Evolutionary conservation across 2,329 filamentous ascomycete species (phyloP), one percentile per base, ranked within the genome.

Genomic region (Aspergillus quadricinctus): DNA sequence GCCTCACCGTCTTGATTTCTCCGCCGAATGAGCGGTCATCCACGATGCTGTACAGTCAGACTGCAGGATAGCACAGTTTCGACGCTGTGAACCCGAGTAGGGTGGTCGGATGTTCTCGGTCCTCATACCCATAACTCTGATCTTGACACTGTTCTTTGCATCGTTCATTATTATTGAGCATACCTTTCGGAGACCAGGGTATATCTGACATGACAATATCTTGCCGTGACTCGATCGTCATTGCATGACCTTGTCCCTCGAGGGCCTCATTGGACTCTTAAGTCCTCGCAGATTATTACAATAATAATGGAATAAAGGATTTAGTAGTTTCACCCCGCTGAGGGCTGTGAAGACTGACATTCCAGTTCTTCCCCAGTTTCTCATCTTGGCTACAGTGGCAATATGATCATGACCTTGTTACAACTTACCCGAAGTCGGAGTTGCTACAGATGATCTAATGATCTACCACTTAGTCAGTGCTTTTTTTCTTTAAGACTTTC

Each of bases 191-290:
- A 19, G 7, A 11, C 43, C 4, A 27, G 14, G 5, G 14, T 17
- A 37, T 14, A 37, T 37, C 10, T 27, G 43, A 14, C 43, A 23
- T 23, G 43, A n/a, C 19, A 46, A 7, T 14, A 46, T 27, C 19
- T 51, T 53, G 53, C 51, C 46, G 55, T 55, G 64, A 64, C 64
- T 69, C 63, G 66, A 70, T 71, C 66, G 66, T 68, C 69, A 68
- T 63, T 69, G 67, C 67, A 70, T 67, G 63, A 62, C 62, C 21
- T 8, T 23, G n/a, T 46, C 43, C 43, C 61, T 61, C 55, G 54
- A 46, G 23, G 23, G 11, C 21, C 23, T 25, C 43, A 23, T 46
- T 11, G 23, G 40, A 43, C 40, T 8, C 9, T 8, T 43, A 8
- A 41, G 37, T 41, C 3, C 31, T 10, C 14, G 14, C 9, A 17